Percentiles rank a stretch among this genome's conserved stretches.
These are phyloP conservation scores for Oenanthe javanica DNA, from an alignment of 140 eudicot species.

Conservation along the genomic window DNA sequence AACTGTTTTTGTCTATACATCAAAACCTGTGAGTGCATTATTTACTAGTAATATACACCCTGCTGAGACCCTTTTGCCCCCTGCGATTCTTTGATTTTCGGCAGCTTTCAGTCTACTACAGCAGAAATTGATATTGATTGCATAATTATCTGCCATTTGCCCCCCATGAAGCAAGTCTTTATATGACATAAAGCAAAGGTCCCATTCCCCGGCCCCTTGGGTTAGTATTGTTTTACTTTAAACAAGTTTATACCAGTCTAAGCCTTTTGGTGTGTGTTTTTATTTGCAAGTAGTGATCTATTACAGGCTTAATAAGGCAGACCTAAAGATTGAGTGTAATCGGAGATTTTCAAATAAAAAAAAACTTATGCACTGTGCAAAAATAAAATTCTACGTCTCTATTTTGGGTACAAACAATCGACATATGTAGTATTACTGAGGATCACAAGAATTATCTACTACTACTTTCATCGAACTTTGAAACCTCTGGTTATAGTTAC, in stretches of 20 bases:
- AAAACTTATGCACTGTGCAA: no score
- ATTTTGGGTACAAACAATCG: no score
- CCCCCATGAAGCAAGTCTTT: neutral
- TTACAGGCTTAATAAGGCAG: neutral
- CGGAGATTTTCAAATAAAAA: no score
- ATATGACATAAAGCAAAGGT: neutral
- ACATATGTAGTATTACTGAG: neutral
- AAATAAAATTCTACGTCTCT: neutral
- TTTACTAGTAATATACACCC: neutral
- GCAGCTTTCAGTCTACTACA: neutral
- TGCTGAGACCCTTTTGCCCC: neutral
- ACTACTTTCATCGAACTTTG: neutral
- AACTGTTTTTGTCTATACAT: neutral
- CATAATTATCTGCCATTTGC: neutral
- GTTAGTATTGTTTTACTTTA: no score
- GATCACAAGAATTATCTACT: neutral
- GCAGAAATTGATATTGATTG: neutral
- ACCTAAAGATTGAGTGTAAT: no score
- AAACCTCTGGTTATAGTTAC: neutral
- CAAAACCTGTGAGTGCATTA: neutral
- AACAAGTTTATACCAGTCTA: neutral
- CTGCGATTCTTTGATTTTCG: neutral
- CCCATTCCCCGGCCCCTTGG: no score
- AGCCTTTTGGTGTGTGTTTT: neutral
- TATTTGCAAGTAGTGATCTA: neutral